Evolutionary conservation across 2,329 filamentous ascomycete genomes (phyloP).

Genomic region (Trichoderma cornu-damae): DNA sequence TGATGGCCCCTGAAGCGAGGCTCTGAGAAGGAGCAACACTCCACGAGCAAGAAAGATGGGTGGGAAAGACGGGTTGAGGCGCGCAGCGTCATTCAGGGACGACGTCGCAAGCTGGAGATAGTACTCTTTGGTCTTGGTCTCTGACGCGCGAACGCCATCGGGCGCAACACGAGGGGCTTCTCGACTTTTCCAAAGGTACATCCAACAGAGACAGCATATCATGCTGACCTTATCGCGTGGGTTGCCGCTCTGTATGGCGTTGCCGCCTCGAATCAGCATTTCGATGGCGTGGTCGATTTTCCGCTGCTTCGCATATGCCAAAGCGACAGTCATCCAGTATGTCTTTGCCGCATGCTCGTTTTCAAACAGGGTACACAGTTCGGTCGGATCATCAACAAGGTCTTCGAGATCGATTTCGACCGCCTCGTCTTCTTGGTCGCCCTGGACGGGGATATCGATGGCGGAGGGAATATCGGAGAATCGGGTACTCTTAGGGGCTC

Average conservation of each 20-base stretch:
- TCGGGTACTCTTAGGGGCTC: constrained; percentile 46
- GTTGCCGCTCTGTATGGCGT: constrained; percentile 65
- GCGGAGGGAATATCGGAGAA: constrained; percentile 61
- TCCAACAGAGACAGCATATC: constrained; percentile 80
- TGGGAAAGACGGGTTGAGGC: constrained; percentile 87
- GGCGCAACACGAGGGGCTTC: constrained; percentile 61
- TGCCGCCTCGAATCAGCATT: constrained; percentile 67
- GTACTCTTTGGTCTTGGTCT: constrained; percentile 85
- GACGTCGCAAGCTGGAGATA: constrained; percentile 88
- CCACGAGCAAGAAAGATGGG: constrained; percentile 88
- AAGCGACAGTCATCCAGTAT: constrained; percentile 96
- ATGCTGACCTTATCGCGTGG: constrained; percentile 81
- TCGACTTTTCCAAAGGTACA: constrained; percentile 84
- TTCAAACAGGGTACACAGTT: constrained; percentile 90
- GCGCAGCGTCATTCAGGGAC: constrained; percentile 89
- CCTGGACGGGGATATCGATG: constrained; percentile 62
- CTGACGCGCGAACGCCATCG: constrained; percentile 60
- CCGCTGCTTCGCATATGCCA: constrained; percentile 93
- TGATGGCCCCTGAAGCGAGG: constrained; percentile 73
- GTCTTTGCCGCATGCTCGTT: constrained; percentile 87
- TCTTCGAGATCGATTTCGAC: constrained; percentile 93
- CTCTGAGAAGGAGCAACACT: constrained; percentile 79
- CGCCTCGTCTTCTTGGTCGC: constrained; percentile 61
- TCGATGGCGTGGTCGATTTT: constrained; percentile 81
- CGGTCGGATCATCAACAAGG: constrained; percentile 86